phyloP scores from a whole-genome alignment of 352 stramenopile genomes.

The Pythium monospermum region DNA sequence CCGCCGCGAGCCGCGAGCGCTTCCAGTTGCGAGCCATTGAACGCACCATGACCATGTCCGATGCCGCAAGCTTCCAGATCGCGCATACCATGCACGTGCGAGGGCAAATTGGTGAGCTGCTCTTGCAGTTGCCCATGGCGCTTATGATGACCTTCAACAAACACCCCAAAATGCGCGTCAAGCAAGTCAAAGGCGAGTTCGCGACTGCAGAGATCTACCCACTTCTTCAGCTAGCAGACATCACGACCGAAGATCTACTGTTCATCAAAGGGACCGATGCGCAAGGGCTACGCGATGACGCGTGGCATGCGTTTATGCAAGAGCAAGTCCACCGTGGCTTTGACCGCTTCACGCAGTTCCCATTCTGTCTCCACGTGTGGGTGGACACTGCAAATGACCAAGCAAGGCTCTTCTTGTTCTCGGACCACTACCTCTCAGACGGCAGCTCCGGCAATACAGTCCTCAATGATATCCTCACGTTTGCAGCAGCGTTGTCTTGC shows the following conservation, averaged over 20 bases:
- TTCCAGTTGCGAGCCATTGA: constrained; percentile 33
- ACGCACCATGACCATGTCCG: constrained; percentile 27
- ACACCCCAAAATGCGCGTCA: constrained; percentile 34
- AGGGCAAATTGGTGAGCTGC: constrained; percentile 28
- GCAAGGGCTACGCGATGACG: background rate
- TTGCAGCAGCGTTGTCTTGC: constrained; percentile 22
- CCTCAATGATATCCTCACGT: constrained; percentile 32
- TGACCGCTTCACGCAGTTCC: constrained; percentile 43
- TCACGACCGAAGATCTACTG: constrained; percentile 21
- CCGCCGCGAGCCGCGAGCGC: too few relatives aligned
- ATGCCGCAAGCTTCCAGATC: constrained; percentile 19
- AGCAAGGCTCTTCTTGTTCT: constrained; percentile 36
- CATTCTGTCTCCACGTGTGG: constrained; percentile 38
- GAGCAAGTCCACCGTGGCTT: constrained; percentile 27
- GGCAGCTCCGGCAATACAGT: constrained; percentile 30
- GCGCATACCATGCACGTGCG: constrained; percentile 29
- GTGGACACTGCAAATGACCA: constrained; percentile 18
- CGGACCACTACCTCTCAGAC: constrained; percentile 44
- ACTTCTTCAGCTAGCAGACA: constrained; percentile 28
- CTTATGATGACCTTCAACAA: constrained; percentile 37
- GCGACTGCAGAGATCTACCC: constrained; percentile 37
- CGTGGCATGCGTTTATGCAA: constrained; percentile 31
- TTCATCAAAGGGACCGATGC: constrained; percentile 6
- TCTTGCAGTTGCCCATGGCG: constrained; percentile 24
- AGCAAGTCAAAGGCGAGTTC: constrained; percentile 32